Conservation (phyloP, 192 early-diverging fungal species). For the Helicostylum pulchrum region DNA sequence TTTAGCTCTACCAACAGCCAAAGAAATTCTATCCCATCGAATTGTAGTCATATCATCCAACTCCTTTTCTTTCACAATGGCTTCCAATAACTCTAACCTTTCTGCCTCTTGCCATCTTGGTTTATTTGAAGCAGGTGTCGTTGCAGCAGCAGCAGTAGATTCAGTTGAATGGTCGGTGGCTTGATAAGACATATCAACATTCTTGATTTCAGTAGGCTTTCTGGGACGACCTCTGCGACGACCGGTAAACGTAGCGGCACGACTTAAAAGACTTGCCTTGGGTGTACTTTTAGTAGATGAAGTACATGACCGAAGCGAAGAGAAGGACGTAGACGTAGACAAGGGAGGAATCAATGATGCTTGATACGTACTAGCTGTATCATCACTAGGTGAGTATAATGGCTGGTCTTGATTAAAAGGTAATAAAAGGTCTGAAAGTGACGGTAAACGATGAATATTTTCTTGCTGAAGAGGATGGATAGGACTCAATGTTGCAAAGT, state of each 20-base stretch:
- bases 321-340: background rate
- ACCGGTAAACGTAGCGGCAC: background rate
- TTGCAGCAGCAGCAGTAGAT: background rate
- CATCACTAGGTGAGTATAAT: too few relatives aligned
- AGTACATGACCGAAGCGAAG: background rate
- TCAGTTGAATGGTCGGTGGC: background rate
- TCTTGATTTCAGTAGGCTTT: background rate
- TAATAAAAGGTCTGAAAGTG: background rate
- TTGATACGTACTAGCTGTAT: too few relatives aligned
- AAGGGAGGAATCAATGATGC: background rate
- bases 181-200: background rate
- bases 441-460: background rate
- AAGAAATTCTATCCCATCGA: constrained; percentile 28
- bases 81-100: constrained; percentile 19
- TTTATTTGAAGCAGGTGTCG: background rate
- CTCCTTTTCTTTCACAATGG: constrained; percentile 29
- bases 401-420: background rate
- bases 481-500: too few relatives aligned
- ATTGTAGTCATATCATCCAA: constrained; percentile 30
- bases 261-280: background rate
- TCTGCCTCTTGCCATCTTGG: constrained; percentile 33
- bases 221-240: background rate
- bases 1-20: constrained; percentile 27
- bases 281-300: background rate
- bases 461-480: too few relatives aligned